Percentiles rank a stretch among this genome's conserved stretches.
Conservation (phyloP, 2,329 filamentous ascomycete species). For the Lasiodiplodia theobromae region DNA sequence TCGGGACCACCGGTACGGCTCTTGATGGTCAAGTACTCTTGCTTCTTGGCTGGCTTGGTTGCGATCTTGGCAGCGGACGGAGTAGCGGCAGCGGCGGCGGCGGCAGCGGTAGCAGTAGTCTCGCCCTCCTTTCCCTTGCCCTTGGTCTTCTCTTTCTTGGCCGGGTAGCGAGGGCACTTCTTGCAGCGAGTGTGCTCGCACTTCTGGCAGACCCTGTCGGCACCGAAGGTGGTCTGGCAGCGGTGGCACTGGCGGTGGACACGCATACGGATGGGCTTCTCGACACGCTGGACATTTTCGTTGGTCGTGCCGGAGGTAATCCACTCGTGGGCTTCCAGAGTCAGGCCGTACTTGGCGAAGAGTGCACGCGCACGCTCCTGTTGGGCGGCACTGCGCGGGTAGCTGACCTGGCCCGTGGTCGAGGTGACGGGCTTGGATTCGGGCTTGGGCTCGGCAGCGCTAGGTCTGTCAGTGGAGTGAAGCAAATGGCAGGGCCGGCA, state of each 20-base stretch:
- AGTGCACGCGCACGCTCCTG: constrained; percentile 49
- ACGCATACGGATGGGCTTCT: constrained; percentile 80
- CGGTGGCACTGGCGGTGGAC: constrained; percentile 81
- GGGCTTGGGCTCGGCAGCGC: constrained; percentile 22
- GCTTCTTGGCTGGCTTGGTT: constrained; percentile 36
- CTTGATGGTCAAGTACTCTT: constrained; percentile 67
- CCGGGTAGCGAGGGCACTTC: constrained; percentile 78
- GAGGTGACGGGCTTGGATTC: constrained; percentile 31
- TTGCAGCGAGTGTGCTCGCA: constrained; percentile 84
- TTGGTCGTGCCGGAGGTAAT: constrained; percentile 38
- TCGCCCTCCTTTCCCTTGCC: constrained; percentile 44
- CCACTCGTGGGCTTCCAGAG: constrained; percentile 49
- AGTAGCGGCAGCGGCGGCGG: not conserved
- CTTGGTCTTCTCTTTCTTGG: constrained; percentile 60
- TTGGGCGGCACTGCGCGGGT: constrained; percentile 41
- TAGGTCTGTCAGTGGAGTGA: not conserved
- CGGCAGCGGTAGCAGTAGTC: not conserved
- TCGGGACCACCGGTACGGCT: constrained; percentile 73
- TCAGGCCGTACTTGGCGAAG: constrained; percentile 53
- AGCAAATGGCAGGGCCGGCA: constrained; percentile 9
- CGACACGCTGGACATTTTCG: constrained; percentile 61
- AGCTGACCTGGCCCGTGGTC: constrained; percentile 27
- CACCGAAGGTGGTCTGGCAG: constrained; percentile 77
- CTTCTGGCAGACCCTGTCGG: constrained; percentile 74
- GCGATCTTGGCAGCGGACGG: constrained; percentile 25